Evolutionary conservation across 345 rosid genomes (phyloP), one percentile per base, ranked within the genome.

Genomic region (Salix koriyanagi): DNA sequence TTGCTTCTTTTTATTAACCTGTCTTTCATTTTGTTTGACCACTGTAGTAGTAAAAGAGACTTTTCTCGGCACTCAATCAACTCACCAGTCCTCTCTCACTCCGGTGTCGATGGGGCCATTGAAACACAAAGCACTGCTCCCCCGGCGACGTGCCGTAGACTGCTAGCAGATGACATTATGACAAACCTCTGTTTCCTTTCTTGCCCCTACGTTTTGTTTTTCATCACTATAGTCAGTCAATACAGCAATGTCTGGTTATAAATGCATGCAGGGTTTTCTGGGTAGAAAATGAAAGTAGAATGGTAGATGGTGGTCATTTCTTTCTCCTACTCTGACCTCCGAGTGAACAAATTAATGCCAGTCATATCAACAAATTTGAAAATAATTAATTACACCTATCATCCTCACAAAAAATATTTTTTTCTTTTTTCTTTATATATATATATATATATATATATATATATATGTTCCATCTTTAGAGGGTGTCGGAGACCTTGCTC

Each of bases 1-100:
- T 74, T 41, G 74, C 80, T 50, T 79, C 64, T 65, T 77, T 82
- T 5, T 34, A 34, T 34, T 82, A 80, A 78, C 82, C 67, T 80
- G 81, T 74, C 79, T 28, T 42, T 66, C 64, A 60, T 67, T 78
- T 80, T 75, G 77, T 72, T 79, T 72, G 75, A 65, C 54, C 71
- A 61, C 75, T 77, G 67, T 48, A 26, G 5, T 46, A 32, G 66
- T 52, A 54, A 77, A 74, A 67, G 58, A 70, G 60, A 44, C 54
- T 75, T 58, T 65, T 68, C 82, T 71, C 72, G 71, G 30, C 7
- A 46, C 77, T 60, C 69, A 80, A 78, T 52, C 41, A 16, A 73
- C 42, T 56, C 73, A 7, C 48, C 54, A 11, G 23, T 54, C 39
- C 23, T 65, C 39, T 48, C 68, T 36, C 76, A 42, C 56, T 60